Base-by-base conservation (phyloP, 441 rosid species). In the Jatropha multifida region DNA sequence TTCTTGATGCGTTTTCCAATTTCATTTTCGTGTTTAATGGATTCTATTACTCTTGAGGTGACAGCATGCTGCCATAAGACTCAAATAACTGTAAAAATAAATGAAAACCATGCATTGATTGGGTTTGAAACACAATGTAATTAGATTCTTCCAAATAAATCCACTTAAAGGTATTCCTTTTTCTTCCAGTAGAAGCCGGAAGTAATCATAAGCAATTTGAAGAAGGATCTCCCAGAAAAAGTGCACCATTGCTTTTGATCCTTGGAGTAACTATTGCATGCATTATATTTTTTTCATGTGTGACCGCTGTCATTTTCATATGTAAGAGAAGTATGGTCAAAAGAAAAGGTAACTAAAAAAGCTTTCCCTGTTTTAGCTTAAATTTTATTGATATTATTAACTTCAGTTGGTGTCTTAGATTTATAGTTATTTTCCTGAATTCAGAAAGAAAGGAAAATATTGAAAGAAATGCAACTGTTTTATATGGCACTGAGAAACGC, bases 401-500 rank as follows among this genome's bases (percentile, higher is more conserved):
- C 46, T 27, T 65, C 4, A 65, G 13, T 55, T n/a, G 8, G 26
- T 42, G 2, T 26, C 13, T 64, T 64, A 64, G 6, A 1, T 26
- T 6, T 41, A 37, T 4, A 8, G 2, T 15, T 20, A 3, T 14
- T 11, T 46, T 67, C 38, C 1, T 69, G 76, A 65, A 60, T 73
- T 58, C 83, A 85, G 86, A 68, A 65, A 86, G 62, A 73, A 73
- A 68, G 68, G 77, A 69, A 77, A 79, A 37, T 52, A 15, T 55
- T n/a, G 78, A 52, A 17, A 80, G 80, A 72, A 71, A 76, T 80
- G 42, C 63, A 8, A 79, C 73, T 44, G 44, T 80, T 60, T 68
- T 88, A 32, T 76, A 85, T 65, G 88, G 79, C 55, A 84, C 85
- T 42, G 85, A 87, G 81, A 79, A 70, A 73, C 84, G 71, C n/a